Evolutionary conservation across 768 basidiomycete genomes (phyloP).

Genomic region (Leccinum barrowsii): DNA sequence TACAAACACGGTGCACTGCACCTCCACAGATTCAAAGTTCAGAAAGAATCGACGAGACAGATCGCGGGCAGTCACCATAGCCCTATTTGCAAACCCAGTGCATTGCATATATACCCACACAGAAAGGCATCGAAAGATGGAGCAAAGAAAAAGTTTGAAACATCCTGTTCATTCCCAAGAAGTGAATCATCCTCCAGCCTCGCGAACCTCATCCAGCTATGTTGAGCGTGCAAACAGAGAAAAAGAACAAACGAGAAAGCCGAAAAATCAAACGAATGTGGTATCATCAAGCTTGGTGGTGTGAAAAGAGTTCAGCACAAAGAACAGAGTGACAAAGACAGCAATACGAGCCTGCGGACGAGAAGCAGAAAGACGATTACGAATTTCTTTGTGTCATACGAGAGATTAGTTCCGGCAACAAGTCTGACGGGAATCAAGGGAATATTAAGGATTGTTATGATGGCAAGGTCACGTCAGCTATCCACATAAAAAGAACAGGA

Average conservation of each 20-base stretch:
- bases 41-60: neutral
- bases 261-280: slow-evolving; percentile 16
- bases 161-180: neutral
- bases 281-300: slow-evolving; percentile 9
- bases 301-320: neutral
- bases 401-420: slow-evolving; percentile 22
- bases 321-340: neutral
- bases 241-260: neutral
- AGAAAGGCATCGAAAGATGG: neutral
- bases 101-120: neutral
- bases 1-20: neutral
- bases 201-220: neutral
- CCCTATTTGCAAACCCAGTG: neutral
- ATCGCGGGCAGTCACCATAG: neutral
- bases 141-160: neutral
- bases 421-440: slow-evolving; percentile 7
- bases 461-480: slow-evolving; percentile 10
- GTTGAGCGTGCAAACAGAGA: neutral
- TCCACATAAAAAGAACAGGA: slow-evolving; percentile 5
- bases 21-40: neutral
- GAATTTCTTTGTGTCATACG: slow-evolving; percentile 17
- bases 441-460: slow-evolving; percentile 12
- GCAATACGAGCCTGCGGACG: neutral
- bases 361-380: slow-evolving; percentile 15
- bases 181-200: neutral